These are phyloP conservation scores for Catunica adiposa DNA, from an alignment of 2,329 filamentous ascomycete genomes.

Conservation along the genomic window DNA sequence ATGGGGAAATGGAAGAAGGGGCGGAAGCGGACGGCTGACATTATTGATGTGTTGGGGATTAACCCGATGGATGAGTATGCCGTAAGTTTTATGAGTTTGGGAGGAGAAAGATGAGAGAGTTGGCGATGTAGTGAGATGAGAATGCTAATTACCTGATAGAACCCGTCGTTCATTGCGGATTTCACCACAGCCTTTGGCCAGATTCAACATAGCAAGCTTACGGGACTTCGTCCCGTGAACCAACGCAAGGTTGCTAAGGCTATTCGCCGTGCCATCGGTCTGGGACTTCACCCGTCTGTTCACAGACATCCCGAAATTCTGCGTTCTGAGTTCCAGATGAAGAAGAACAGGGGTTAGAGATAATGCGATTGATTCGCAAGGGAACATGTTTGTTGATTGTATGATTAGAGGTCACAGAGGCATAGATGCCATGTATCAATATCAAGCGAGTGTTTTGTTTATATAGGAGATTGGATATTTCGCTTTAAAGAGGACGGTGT, in stretches of 20 bases:
- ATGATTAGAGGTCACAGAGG: neutral
- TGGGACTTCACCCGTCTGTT: slow-evolving; percentile 83
- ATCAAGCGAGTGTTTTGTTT: neutral
- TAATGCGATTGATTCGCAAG: neutral
- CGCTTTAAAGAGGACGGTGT: neutral
- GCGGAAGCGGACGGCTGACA: slow-evolving; percentile 45
- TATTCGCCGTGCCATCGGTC: slow-evolving; percentile 69
- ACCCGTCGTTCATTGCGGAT: slow-evolving; percentile 81
- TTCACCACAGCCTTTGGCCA: slow-evolving; percentile 73
- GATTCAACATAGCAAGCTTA: slow-evolving; percentile 60
- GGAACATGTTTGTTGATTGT: neutral
- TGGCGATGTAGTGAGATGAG: too few relatives aligned
- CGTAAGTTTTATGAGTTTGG: slow-evolving; percentile 32
- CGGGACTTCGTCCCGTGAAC: slow-evolving; percentile 72
- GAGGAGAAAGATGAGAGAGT: neutral
- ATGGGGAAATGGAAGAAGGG: slow-evolving; percentile 61
- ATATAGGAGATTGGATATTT: neutral
- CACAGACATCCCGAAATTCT: slow-evolving; percentile 78
- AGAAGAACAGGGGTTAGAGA: slow-evolving; percentile 7
- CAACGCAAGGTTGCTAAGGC: slow-evolving; percentile 89
- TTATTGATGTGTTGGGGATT: slow-evolving; percentile 63
- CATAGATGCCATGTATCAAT: neutral
- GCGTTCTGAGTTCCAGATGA: slow-evolving; percentile 22
- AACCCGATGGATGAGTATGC: slow-evolving; percentile 77
- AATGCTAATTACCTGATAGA: slow-evolving; percentile 35